Evolutionary conservation across 192 early-diverging fungal species (phyloP).

Genomic region (Glomus cerebriforme): DNA sequence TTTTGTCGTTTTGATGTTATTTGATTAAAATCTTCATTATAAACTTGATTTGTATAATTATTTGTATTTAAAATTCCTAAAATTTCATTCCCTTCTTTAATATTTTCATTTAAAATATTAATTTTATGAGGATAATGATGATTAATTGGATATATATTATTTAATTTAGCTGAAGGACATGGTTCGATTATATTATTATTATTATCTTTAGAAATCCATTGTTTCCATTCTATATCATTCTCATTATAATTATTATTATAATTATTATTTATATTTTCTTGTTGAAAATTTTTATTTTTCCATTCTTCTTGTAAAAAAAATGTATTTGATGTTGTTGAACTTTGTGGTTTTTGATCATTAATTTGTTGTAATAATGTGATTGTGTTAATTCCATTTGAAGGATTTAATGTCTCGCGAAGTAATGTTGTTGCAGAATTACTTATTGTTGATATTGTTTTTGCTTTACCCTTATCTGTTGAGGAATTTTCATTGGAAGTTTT

Average conservation of each 20-base stretch:
- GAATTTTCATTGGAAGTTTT: background rate
- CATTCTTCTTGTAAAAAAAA: constrained; percentile 1
- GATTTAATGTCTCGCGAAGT: background rate
- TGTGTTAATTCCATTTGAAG: background rate
- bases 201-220: background rate
- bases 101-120: background rate
- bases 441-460: background rate
- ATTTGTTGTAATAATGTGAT: background rate
- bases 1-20: background rate
- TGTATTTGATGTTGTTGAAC: background rate
- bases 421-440: background rate
- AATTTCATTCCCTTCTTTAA: constrained; percentile 34
- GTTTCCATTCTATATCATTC: background rate
- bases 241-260: background rate
- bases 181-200: background rate
- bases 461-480: background rate
- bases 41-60: constrained; percentile 28
- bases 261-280: background rate
- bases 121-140: constrained; percentile 3
- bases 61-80: constrained; percentile 30
- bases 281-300: background rate
- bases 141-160: constrained; percentile 7
- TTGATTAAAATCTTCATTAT: constrained; percentile 28
- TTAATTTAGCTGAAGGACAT: background rate
- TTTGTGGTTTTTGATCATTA: background rate